Percentiles rank a stretch among this genome's conserved stretches.
phyloP scores from a whole-genome alignment of 352 stramenopile genomes.

The Labyrinthula sp. region DNA sequence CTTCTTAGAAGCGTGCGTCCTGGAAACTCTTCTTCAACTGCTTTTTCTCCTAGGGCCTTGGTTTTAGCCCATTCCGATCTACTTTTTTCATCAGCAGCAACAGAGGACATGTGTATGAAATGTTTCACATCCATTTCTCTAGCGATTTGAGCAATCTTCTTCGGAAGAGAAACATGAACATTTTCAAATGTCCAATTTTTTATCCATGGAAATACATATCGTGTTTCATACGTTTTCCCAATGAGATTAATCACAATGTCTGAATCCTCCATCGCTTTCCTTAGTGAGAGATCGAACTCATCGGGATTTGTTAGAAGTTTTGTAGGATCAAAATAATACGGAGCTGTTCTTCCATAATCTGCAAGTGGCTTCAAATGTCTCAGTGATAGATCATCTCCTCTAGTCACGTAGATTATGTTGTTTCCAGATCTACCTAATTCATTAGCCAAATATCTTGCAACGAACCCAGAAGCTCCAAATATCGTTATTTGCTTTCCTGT shows the following conservation, averaged over 20 bases:
- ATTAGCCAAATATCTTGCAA: conserved; percentile 75
- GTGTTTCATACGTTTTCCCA: conserved; percentile 90
- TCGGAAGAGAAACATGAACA: conserved; percentile 67
- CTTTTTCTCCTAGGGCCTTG: conserved; percentile 51
- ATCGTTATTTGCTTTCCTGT: conserved; percentile 65
- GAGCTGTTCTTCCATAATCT: conserved; percentile 61
- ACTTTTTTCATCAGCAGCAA: conserved; percentile 37
- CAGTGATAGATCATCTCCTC: conserved; percentile 72
- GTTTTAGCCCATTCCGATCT: conserved; percentile 44
- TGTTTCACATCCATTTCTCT: conserved; percentile 46
- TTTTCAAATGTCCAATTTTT: conserved; percentile 85
- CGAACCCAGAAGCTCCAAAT: conserved; percentile 77
- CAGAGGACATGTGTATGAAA: conserved; percentile 50
- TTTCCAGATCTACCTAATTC: conserved; percentile 54
- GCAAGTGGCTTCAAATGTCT: conserved; percentile 74
- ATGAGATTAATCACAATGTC: conserved; percentile 91
- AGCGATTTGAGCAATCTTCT: conserved; percentile 42
- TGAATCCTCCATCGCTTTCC: conserved; percentile 59
- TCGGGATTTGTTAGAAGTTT: background rate
- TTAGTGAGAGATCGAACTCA: conserved; percentile 32
- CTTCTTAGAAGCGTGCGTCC: conserved; percentile 80
- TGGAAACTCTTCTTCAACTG: conserved; percentile 69
- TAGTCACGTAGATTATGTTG: conserved; percentile 49
- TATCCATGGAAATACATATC: conserved; percentile 66
- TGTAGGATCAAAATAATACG: conserved; percentile 22